Percentiles rank a stretch among this genome's conserved stretches.
phyloP scores from a whole-genome alignment of 306 rosid species.

The Senna tora region DNA sequence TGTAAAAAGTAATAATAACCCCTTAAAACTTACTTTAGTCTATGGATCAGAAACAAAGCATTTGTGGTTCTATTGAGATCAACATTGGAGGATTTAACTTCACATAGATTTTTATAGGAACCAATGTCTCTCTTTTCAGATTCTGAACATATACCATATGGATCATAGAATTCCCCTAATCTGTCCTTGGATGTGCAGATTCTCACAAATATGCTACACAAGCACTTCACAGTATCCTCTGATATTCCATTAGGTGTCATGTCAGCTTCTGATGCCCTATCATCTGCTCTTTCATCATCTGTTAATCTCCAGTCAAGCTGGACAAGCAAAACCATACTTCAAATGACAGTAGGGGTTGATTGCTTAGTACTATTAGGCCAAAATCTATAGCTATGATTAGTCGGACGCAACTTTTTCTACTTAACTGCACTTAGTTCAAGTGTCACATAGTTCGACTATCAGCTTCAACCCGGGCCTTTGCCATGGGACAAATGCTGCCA shows the following conservation, averaged over 20 bases:
- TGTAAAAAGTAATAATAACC: not conserved
- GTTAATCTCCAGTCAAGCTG: slow-evolving; percentile 65
- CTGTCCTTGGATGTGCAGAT: slow-evolving; percentile 61
- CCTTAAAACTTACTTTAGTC: slow-evolving; percentile 70
- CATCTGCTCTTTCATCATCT: slow-evolving; percentile 62
- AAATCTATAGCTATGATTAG: no score
- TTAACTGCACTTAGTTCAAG: no score
- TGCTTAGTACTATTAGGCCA: no score
- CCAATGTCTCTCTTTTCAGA: slow-evolving; percentile 62
- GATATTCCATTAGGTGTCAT: slow-evolving; percentile 72
- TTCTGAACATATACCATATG: slow-evolving; percentile 65
- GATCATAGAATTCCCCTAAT: slow-evolving; percentile 62
- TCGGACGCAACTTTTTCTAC: no score
- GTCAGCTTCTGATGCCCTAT: slow-evolving; percentile 48
- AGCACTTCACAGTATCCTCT: slow-evolving; percentile 77
- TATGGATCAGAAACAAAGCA: slow-evolving; percentile 64
- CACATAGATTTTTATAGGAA: slow-evolving; percentile 63
- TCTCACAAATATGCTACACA: slow-evolving; percentile 64
- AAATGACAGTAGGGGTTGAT: no score
- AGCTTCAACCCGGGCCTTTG: no score
- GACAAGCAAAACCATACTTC: slow-evolving; percentile 22
- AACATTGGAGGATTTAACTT: slow-evolving; percentile 62
- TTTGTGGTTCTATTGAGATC: slow-evolving; percentile 68
- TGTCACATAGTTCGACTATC: no score
- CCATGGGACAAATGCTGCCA: no score